phyloP scores from a whole-genome alignment of 371 early-diverging fungal species.

The Catenaria anguillulae region DNA sequence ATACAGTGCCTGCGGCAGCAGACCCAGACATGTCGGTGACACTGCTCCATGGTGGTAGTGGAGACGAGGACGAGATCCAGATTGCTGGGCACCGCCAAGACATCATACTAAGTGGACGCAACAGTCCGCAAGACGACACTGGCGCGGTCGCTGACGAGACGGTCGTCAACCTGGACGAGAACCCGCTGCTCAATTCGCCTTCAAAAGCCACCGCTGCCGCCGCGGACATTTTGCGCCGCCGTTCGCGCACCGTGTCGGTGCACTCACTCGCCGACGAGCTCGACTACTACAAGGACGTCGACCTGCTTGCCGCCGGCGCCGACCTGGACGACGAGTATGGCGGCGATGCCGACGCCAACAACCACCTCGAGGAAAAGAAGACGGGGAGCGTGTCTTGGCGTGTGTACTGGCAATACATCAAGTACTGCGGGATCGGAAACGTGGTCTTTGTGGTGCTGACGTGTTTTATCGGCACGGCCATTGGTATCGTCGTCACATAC shows the following conservation, averaged over 20 bases:
- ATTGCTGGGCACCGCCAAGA: neutral
- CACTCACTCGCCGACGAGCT: too few species aligned
- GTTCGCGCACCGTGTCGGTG: too few species aligned
- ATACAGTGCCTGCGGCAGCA: too few species aligned
- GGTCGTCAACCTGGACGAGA: too few species aligned
- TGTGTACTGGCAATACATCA: slow-evolving; percentile 63
- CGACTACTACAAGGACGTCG: too few species aligned
- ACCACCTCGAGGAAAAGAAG: slow-evolving; percentile 49
- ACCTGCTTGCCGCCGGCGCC: neutral
- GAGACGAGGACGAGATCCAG: too few species aligned
- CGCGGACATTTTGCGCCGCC: too few species aligned
- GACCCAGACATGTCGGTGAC: too few species aligned
- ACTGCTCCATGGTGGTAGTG: too few species aligned
- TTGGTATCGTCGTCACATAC: neutral
- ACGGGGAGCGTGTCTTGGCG: slow-evolving; percentile 58
- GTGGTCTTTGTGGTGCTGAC: slow-evolving; percentile 33
- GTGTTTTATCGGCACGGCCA: neutral
- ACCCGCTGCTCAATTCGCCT: too few species aligned
- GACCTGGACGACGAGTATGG: slow-evolving; percentile 14
- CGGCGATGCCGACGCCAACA: slow-evolving; percentile 15
- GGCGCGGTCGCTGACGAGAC: too few species aligned
- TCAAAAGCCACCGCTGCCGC: too few species aligned
- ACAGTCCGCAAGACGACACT: slow-evolving; percentile 18
- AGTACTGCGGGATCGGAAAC: slow-evolving; percentile 44
- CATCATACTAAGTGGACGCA: neutral